Percentiles rank a stretch among this genome's conserved stretches.
Evolutionary conservation across 2,329 filamentous ascomycete genomes (phyloP).

Genomic region (Fusarium illudens): DNA sequence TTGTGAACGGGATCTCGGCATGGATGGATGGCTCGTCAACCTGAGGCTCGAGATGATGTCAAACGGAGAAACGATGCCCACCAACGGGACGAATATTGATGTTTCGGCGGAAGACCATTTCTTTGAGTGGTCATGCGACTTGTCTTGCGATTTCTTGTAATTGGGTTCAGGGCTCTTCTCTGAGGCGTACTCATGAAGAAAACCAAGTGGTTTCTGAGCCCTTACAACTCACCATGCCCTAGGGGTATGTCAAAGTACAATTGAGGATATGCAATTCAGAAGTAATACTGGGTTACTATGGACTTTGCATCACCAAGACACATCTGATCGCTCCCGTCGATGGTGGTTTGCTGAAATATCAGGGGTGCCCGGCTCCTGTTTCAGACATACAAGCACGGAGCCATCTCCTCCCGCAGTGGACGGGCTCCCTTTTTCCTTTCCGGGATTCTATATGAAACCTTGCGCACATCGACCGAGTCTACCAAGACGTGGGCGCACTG

Average conservation of each 20-base stretch:
- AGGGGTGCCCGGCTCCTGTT: constrained; percentile 29
- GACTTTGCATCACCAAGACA: not conserved
- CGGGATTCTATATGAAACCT: constrained; percentile 13
- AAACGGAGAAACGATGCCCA: constrained; percentile 28
- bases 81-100: constrained; percentile 21
- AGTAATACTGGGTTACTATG: no score
- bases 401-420: constrained; percentile 16
- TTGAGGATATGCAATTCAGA: not conserved
- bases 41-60: constrained; percentile 9
- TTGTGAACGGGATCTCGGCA: constrained; percentile 18
- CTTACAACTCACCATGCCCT: not conserved
- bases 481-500: constrained; percentile 20
- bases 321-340: not conserved
- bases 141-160: not conserved
- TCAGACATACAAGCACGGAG: constrained; percentile 21
- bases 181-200: not conserved
- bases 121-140: constrained; percentile 3
- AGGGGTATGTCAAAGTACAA: not conserved
- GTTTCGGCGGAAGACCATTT: constrained; percentile 23
- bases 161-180: not conserved
- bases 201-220: constrained; percentile 1
- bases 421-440: constrained; percentile 15
- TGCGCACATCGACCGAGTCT: constrained; percentile 23
- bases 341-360: constrained; percentile 23
- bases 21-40: constrained; percentile 7